Conservation (phyloP, 2,329 filamentous ascomycete species). For the Thelonectria blattea region DNA sequence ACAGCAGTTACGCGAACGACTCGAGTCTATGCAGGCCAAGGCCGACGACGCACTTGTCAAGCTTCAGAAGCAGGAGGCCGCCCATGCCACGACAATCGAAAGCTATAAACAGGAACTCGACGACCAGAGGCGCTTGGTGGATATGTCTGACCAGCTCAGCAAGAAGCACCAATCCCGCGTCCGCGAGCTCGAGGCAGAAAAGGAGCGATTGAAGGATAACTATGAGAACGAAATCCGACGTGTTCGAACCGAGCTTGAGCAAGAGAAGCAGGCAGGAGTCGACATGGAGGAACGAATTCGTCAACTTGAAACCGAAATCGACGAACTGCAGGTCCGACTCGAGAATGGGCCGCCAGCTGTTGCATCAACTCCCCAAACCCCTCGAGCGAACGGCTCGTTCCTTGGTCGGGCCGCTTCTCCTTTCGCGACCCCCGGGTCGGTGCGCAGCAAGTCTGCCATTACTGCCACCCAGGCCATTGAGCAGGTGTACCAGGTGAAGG, state of each 20-base stretch:
- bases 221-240: constrained; percentile 65
- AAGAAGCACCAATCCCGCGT: constrained; percentile 74
- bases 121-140: constrained; percentile 78
- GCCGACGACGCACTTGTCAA: constrained; percentile 82
- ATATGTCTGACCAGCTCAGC: constrained; percentile 79
- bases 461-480: constrained; percentile 69
- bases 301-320: constrained; percentile 59
- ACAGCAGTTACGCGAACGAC: constrained; percentile 76
- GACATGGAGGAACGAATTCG: constrained; percentile 56
- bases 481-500: constrained; percentile 71
- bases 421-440: constrained; percentile 65
- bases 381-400: constrained; percentile 62
- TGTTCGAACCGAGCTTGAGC: constrained; percentile 63
- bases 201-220: constrained; percentile 66
- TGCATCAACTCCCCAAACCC: constrained; percentile 65
- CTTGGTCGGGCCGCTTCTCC: constrained; percentile 62
- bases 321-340: constrained; percentile 57
- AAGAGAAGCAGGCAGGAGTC: constrained; percentile 54
- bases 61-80: constrained; percentile 85
- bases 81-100: constrained; percentile 81
- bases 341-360: constrained; percentile 45
- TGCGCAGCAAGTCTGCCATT: constrained; percentile 60
- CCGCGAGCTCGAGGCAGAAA: constrained; percentile 71
- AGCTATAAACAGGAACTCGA: constrained; percentile 87
- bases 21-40: constrained; percentile 85